Conservation (phyloP, 805 yeast species). For the Sugiyamaella valdiviana region DNA sequence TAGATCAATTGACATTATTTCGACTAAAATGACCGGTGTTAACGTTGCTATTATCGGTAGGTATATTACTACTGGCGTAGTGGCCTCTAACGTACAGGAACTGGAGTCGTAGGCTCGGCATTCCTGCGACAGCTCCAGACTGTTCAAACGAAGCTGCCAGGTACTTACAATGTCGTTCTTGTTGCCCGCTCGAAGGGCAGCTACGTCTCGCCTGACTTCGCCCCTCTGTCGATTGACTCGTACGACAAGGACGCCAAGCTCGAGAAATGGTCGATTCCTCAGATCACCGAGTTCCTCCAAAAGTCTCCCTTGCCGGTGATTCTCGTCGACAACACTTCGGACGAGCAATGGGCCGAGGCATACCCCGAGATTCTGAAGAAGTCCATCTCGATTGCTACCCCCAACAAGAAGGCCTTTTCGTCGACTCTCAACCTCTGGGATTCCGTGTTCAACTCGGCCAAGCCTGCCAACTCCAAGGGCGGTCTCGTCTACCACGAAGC, state of each 20-base stretch:
- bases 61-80: constrained; percentile 7
- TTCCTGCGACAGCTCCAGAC: constrained; percentile 73
- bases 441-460: constrained; percentile 52
- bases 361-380: constrained; percentile 68
- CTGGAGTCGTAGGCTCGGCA: constrained; percentile 95
- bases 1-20: too few relatives aligned
- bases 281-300: constrained; percentile 55
- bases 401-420: constrained; percentile 96
- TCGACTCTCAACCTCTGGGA: constrained; percentile 71
- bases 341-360: constrained; percentile 63
- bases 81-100: constrained; percentile 37
- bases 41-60: constrained; percentile 66
- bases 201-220: constrained; percentile 58
- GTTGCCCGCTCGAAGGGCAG: constrained; percentile 73
- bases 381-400: constrained; percentile 93
- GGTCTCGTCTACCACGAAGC: constrained; percentile 96
- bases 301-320: constrained; percentile 70
- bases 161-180: constrained; percentile 69
- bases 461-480: constrained; percentile 37
- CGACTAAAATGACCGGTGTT: constrained; percentile 31
- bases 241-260: neutral
- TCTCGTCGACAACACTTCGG: constrained; percentile 91
- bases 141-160: constrained; percentile 43
- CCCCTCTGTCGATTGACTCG: constrained; percentile 55
- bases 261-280: constrained; percentile 50